Percentiles rank a stretch among this genome's conserved stretches.
Conservation (phyloP, 2,329 filamentous ascomycete genomes). For the Magnaporthiopsis incrustans region DNA sequence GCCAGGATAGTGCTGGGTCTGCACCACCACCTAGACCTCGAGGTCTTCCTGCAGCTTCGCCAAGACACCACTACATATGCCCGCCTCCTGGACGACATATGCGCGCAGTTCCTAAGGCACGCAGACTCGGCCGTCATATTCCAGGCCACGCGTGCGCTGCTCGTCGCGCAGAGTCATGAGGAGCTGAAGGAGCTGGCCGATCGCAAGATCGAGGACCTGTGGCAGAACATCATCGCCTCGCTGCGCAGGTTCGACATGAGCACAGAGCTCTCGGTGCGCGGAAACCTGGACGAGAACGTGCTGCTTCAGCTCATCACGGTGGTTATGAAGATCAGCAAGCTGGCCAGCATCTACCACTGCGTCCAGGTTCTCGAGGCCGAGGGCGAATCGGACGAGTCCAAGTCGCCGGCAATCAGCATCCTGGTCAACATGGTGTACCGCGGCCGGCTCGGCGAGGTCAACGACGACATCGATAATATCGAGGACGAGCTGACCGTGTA, state of each 20-base stretch:
- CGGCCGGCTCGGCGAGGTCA: slow-evolving; percentile 59
- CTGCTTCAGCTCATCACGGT: slow-evolving; percentile 66
- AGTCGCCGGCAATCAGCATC: slow-evolving; percentile 53
- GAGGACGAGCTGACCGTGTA: slow-evolving; percentile 73
- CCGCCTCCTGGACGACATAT: slow-evolving; percentile 80
- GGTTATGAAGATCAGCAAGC: slow-evolving; percentile 70
- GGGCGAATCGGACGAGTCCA: slow-evolving; percentile 38
- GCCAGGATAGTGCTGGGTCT: slow-evolving; percentile 79
- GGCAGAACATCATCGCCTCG: slow-evolving; percentile 74
- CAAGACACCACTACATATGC: slow-evolving; percentile 78
- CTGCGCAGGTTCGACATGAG: slow-evolving; percentile 64
- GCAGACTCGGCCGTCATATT: slow-evolving; percentile 76
- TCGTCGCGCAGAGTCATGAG: slow-evolving; percentile 79
- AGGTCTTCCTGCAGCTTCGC: slow-evolving; percentile 79
- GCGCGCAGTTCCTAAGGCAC: slow-evolving; percentile 89
- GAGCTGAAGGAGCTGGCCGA: slow-evolving; percentile 83
- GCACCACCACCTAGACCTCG: slow-evolving; percentile 78
- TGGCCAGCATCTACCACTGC: slow-evolving; percentile 73
- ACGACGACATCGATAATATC: slow-evolving; percentile 63
- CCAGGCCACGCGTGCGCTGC: slow-evolving; percentile 73
- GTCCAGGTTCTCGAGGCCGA: slow-evolving; percentile 64
- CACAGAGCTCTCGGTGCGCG: slow-evolving; percentile 63
- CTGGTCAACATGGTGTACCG: slow-evolving; percentile 67
- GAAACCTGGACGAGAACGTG: slow-evolving; percentile 55
- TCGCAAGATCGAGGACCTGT: slow-evolving; percentile 69